Evolutionary conservation across 306 rosid genomes (phyloP).

Genomic region (Quercus agrifolia): DNA sequence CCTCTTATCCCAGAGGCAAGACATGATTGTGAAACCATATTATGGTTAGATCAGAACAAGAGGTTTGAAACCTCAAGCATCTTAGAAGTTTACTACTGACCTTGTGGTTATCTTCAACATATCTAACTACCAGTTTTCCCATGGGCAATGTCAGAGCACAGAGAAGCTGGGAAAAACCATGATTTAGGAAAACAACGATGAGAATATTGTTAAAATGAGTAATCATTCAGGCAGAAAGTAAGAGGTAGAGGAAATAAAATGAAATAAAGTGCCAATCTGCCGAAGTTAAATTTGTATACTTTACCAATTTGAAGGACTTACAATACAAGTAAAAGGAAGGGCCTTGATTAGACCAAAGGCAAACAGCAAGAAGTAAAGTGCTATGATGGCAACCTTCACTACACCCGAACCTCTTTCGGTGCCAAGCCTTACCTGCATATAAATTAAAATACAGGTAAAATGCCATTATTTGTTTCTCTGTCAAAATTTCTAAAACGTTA

Average conservation of each 20-base stretch:
- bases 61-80: not conserved
- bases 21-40: not conserved
- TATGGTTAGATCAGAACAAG: not conserved
- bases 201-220: not conserved
- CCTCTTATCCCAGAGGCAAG: not conserved
- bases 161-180: slow-evolving; percentile 46
- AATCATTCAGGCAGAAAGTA: not conserved
- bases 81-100: slow-evolving; percentile 32
- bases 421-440: slow-evolving; percentile 76
- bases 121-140: slow-evolving; percentile 67
- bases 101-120: slow-evolving; percentile 69
- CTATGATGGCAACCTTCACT: slow-evolving; percentile 50
- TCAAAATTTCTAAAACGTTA: not conserved
- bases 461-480: slow-evolving; percentile 3
- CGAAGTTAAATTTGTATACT: not conserved
- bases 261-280: not conserved
- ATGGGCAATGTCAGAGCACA: slow-evolving; percentile 70
- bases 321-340: slow-evolving; percentile 68
- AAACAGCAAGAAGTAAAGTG: slow-evolving; percentile 53
- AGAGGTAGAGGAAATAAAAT: not conserved
- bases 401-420: slow-evolving; percentile 49
- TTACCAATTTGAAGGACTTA: slow-evolving; percentile 28
- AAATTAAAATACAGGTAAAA: slow-evolving; percentile 3
- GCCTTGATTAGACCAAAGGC: slow-evolving; percentile 49
- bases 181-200: not conserved